Evolutionary conservation across 1,284 basidiomycete genomes (phyloP).

Genomic region (Mycena citricolor): DNA sequence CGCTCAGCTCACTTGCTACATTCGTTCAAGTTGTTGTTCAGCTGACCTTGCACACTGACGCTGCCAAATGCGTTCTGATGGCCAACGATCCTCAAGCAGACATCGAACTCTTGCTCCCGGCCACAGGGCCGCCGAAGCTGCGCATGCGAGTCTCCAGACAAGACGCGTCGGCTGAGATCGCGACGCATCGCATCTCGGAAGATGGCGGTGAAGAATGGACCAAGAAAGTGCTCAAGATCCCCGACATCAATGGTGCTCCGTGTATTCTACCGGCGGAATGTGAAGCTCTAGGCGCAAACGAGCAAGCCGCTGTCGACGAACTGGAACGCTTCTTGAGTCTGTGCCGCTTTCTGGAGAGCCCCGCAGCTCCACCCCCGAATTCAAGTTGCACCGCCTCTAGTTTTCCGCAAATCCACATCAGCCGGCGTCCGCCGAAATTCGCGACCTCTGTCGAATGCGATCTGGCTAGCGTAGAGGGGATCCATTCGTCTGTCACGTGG

Average conservation of each 20-base stretch:
- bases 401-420: slow-evolving; percentile 3
- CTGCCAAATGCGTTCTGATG: slow-evolving; percentile 52
- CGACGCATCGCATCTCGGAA: slow-evolving; percentile 35
- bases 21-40: slow-evolving; percentile 29
- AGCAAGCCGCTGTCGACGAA: slow-evolving; percentile 35
- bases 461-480: slow-evolving; percentile 14
- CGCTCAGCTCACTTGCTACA: not conserved
- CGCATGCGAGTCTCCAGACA: slow-evolving; percentile 46
- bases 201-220: slow-evolving; percentile 40
- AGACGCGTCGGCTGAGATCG: slow-evolving; percentile 41
- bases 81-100: slow-evolving; percentile 52
- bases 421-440: not conserved
- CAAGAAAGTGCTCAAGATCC: slow-evolving; percentile 40
- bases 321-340: slow-evolving; percentile 6
- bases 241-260: slow-evolving; percentile 25
- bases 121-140: slow-evolving; percentile 25
- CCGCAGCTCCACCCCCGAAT: slow-evolving; percentile 3
- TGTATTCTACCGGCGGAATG: slow-evolving; percentile 31
- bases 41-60: slow-evolving; percentile 44
- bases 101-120: slow-evolving; percentile 43
- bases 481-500: slow-evolving; percentile 18
- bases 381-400: slow-evolving; percentile 1
- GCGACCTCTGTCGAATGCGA: not conserved
- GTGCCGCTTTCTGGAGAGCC: too few relatives aligned
- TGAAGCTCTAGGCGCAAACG: slow-evolving; percentile 33